phyloP scores from a whole-genome alignment of 208 protist species.

The Angomonas desouzai region DNA sequence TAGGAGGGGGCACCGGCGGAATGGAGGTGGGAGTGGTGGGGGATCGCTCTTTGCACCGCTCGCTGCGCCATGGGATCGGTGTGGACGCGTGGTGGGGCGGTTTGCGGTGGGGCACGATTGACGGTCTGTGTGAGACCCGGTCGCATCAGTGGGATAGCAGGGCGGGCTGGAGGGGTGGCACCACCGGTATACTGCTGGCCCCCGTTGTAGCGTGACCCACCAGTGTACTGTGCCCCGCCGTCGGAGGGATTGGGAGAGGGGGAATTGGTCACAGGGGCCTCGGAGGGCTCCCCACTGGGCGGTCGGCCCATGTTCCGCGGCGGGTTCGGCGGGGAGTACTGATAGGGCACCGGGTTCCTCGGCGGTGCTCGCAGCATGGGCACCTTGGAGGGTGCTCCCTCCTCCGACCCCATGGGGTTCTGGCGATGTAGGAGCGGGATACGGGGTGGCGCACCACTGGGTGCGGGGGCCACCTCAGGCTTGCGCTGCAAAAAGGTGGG shows the following conservation, averaged over 20 bases:
- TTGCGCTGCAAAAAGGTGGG: conserved; percentile 12
- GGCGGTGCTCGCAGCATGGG: neutral
- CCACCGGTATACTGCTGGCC: neutral
- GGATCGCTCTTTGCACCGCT: neutral
- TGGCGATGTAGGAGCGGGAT: neutral
- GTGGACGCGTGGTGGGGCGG: neutral
- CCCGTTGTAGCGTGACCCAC: neutral
- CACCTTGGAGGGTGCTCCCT: too few relatives aligned
- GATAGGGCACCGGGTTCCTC: neutral
- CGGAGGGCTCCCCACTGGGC: neutral
- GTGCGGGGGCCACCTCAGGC: neutral
- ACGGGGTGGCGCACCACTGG: neutral
- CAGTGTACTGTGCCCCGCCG: neutral
- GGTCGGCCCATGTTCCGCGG: neutral
- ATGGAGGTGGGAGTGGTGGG: neutral
- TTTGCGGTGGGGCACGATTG: neutral
- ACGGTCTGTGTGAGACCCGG: neutral
- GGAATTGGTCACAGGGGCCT: neutral
- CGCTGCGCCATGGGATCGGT: too few relatives aligned
- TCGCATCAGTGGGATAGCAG: neutral
- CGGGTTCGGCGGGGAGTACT: neutral
- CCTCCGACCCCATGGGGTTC: neutral
- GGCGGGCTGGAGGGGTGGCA: neutral
- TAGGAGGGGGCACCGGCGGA: too few relatives aligned
- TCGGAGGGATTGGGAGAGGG: neutral